These are phyloP conservation scores for Hymenochaete sp. DNA, from an alignment of 1,284 basidiomycete genomes.

Conservation along the genomic window DNA sequence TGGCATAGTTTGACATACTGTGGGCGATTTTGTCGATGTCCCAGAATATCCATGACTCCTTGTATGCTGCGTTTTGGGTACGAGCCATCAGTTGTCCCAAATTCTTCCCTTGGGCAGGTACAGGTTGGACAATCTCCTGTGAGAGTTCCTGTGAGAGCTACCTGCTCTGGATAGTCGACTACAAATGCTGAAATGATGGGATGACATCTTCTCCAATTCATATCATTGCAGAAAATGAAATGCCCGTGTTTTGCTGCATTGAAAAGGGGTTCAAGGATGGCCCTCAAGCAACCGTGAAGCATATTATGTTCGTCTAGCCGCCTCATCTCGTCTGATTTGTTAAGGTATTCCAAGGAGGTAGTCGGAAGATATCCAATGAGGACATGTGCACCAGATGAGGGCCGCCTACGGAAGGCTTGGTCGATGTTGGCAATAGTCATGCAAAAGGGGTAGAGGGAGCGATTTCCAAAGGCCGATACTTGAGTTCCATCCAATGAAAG, in stretches of 20 bases:
- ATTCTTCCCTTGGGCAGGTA: neutral
- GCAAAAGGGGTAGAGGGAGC: slow-evolving; percentile 23
- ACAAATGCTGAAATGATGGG: slow-evolving; percentile 22
- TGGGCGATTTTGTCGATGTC: neutral
- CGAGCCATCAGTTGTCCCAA: slow-evolving; percentile 1
- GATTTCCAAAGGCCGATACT: slow-evolving; percentile 21
- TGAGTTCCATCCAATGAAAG: slow-evolving; percentile 21
- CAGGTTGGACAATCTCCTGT: slow-evolving; percentile 15
- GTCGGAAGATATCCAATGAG: slow-evolving; percentile 23
- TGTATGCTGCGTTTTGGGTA: slow-evolving; percentile 5
- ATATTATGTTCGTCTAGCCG: slow-evolving; percentile 12
- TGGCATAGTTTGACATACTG: neutral
- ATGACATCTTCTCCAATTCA: slow-evolving; percentile 16
- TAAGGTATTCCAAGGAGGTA: slow-evolving; percentile 12
- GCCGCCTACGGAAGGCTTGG: slow-evolving; percentile 18
- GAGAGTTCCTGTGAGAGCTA: slow-evolving; percentile 16
- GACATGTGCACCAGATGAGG: slow-evolving; percentile 19
- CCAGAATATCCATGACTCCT: neutral
- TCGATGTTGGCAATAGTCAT: slow-evolving; percentile 25
- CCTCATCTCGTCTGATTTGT: neutral
- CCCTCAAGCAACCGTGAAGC: slow-evolving; percentile 22
- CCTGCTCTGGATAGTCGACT: slow-evolving; percentile 24
- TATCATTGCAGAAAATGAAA: slow-evolving; percentile 18
- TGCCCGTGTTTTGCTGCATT: slow-evolving; percentile 19
- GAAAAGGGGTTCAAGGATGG: slow-evolving; percentile 18